These are phyloP conservation scores for Monosporascus sp. DNA, from an alignment of 2,329 filamentous ascomycete species.

Conservation along the genomic window DNA sequence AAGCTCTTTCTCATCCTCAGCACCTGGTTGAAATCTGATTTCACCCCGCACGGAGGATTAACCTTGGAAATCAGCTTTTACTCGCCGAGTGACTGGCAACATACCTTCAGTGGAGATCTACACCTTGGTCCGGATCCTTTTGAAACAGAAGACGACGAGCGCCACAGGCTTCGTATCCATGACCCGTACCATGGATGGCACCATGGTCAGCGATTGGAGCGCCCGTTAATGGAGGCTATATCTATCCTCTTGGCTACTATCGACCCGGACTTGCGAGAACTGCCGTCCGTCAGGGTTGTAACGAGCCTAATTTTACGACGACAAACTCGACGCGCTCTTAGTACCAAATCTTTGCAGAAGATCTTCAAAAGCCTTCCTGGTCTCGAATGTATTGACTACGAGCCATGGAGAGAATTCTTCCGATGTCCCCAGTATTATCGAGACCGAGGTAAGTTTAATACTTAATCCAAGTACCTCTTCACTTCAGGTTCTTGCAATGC, in stretches of 20 bases:
- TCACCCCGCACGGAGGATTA: not conserved
- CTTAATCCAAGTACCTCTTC: not conserved
- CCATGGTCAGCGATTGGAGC: not conserved
- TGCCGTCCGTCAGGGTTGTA: not conserved
- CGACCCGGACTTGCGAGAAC: not conserved
- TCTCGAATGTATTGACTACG: not conserved
- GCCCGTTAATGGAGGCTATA: not conserved
- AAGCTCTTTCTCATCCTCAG: not conserved
- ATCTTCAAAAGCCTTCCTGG: not conserved
- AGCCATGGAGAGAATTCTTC: not conserved
- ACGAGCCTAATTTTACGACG: not conserved
- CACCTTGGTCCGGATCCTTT: not conserved
- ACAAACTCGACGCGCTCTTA: not conserved
- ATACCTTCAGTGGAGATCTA: not conserved
- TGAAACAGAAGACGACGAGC: not conserved
- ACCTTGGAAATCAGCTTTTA: not conserved
- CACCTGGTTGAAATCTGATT: not conserved
- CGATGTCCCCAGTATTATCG: not conserved
- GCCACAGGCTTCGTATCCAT: not conserved
- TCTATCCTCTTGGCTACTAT: not conserved
- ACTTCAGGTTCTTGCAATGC: not conserved
- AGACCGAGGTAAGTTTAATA: not conserved
- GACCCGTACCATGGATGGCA: not conserved
- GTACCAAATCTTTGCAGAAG: not conserved
- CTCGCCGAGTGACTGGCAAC: not conserved